Evolutionary conservation across 192 early-diverging fungal species (phyloP).

Genomic region (Coemansia sp.): DNA sequence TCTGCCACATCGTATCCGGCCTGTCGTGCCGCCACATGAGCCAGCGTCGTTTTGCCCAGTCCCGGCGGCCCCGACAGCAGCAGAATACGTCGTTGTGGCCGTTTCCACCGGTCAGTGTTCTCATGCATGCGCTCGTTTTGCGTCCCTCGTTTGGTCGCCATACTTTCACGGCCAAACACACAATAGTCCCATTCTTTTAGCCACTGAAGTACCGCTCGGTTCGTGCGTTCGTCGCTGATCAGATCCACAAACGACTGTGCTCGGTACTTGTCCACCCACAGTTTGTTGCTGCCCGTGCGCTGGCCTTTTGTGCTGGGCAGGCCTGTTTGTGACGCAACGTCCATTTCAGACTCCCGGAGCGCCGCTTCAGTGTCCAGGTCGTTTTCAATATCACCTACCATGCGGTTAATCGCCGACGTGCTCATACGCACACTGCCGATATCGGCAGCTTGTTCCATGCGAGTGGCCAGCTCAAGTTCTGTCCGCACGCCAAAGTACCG

Average conservation of each 20-base stretch:
- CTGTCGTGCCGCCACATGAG: constrained; percentile 86
- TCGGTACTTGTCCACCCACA: constrained; percentile 93
- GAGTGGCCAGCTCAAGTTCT: constrained; percentile 17
- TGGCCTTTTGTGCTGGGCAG: background rate
- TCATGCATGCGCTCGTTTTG: background rate
- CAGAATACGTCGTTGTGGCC: constrained; percentile 55
- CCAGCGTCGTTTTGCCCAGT: constrained; percentile 95
- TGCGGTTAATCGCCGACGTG: constrained; percentile 26
- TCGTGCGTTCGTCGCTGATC: constrained; percentile 86
- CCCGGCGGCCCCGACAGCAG: constrained; percentile 90
- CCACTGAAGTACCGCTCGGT: constrained; percentile 88
- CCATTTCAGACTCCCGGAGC: constrained; percentile 14
- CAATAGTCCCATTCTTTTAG: constrained; percentile 97
- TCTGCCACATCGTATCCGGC: constrained; percentile 89
- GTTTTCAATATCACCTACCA: constrained; percentile 37
- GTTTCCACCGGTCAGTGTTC: constrained; percentile 33
- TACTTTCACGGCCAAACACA: constrained; percentile 66
- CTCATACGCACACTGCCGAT: constrained; percentile 15
- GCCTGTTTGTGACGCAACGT: background rate
- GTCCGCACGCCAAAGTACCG: constrained; percentile 36
- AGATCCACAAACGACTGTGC: constrained; percentile 81
- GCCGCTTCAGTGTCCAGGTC: constrained; percentile 20
- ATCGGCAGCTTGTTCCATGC: constrained; percentile 9
- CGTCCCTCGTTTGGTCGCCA: constrained; percentile 9
- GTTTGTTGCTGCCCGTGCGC: constrained; percentile 2